Evolutionary conservation across 345 rosid genomes (phyloP).

Genomic region (Streptanthus diversifolius): DNA sequence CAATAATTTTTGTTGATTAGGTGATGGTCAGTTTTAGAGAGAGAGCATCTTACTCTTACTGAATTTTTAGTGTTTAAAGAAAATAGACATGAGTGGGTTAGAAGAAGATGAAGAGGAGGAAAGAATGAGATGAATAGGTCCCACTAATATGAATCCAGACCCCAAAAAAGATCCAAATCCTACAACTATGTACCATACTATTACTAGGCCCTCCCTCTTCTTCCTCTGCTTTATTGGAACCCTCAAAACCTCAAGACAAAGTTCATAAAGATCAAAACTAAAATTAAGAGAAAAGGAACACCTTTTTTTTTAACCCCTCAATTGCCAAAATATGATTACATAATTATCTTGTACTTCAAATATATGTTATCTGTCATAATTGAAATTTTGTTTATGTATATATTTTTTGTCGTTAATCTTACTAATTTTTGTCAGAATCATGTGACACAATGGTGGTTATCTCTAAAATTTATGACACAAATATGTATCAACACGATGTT

Average conservation of each 20-base stretch:
- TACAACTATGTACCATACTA: slow-evolving; percentile 35
- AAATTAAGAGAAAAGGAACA: slow-evolving; percentile 20
- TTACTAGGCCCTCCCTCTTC: slow-evolving; percentile 37
- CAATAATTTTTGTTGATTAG: not conserved
- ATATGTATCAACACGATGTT: too few relatives aligned
- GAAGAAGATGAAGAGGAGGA: not conserved
- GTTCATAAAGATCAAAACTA: slow-evolving; percentile 26
- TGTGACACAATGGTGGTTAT: too few relatives aligned
- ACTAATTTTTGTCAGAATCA: too few relatives aligned
- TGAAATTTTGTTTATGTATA: too few relatives aligned
- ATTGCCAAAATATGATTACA: too few relatives aligned
- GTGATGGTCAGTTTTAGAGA: not conserved
- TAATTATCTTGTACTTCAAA: too few relatives aligned
- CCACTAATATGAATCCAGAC: slow-evolving; percentile 22
- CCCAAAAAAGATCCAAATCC: slow-evolving; percentile 38
- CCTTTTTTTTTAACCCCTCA: not conserved
- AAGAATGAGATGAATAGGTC: not conserved
- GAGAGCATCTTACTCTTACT: not conserved
- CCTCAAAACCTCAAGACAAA: slow-evolving; percentile 33
- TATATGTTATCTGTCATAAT: too few relatives aligned
- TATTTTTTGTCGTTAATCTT: too few relatives aligned
- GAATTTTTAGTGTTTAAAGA: not conserved
- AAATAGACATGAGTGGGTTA: not conserved
- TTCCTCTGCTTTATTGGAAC: slow-evolving; percentile 37
- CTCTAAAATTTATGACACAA: too few relatives aligned